These are phyloP conservation scores for Mortierella antarctica DNA, from an alignment of 192 early-diverging fungal species.

Conservation along the genomic window DNA sequence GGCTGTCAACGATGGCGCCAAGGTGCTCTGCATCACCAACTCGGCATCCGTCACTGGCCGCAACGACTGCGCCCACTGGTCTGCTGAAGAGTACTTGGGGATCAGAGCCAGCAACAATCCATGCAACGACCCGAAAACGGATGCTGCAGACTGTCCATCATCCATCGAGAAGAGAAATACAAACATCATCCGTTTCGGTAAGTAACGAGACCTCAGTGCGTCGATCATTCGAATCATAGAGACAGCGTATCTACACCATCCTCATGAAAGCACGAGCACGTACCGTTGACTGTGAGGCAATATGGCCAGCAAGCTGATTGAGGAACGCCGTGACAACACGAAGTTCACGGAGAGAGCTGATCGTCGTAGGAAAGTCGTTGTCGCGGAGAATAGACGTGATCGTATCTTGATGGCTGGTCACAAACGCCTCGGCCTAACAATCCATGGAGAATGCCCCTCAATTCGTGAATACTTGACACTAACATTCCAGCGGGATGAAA, in stretches of 20 bases:
- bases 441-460: not conserved
- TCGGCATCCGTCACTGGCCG: constrained; percentile 50
- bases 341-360: constrained; percentile 60
- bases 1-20: constrained; percentile 28
- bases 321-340: constrained; percentile 61
- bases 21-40: constrained; percentile 19
- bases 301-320: constrained; percentile 56
- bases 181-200: too few relatives aligned
- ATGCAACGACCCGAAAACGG: constrained; percentile 62
- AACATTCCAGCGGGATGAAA: not conserved
- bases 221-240: not conserved
- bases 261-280: not conserved
- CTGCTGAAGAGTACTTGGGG: constrained; percentile 54
- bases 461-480: not conserved
- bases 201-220: not conserved
- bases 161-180: not conserved
- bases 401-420: constrained; percentile 58
- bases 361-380: constrained; percentile 43
- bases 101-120: constrained; percentile 53
- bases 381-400: constrained; percentile 69
- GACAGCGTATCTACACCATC: not conserved
- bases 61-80: constrained; percentile 53
- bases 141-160: constrained; percentile 28
- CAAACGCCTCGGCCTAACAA: constrained; percentile 47
- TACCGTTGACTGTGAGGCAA: constrained; percentile 24